Evolutionary conservation across 116 monocot genomes (phyloP).

Genomic region (Trichopus zeylanicus): DNA sequence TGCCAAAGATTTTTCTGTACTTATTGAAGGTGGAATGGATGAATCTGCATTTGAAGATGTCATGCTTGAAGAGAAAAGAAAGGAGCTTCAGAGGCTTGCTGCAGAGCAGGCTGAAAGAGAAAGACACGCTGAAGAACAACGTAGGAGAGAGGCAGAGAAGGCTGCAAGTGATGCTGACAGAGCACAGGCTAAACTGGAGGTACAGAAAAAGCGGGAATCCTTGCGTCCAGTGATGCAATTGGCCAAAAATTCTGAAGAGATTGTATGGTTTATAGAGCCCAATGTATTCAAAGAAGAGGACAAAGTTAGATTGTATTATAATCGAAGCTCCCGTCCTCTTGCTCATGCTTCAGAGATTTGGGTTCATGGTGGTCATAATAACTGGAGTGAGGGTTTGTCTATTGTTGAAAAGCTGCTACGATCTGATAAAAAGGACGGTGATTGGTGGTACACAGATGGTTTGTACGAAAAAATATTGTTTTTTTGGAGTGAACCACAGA

Average conservation of each 20-base stretch:
- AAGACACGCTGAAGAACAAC: slow-evolving; percentile 56
- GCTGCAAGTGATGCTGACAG: slow-evolving; percentile 44
- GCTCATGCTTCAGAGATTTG: slow-evolving; percentile 61
- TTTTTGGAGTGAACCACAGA: neutral
- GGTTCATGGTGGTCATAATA: slow-evolving; percentile 95
- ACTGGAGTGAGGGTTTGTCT: slow-evolving; percentile 71
- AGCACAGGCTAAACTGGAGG: slow-evolving; percentile 65
- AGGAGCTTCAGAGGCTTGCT: slow-evolving; percentile 54
- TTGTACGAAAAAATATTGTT: slow-evolving; percentile 9
- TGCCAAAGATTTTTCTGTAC: slow-evolving; percentile 41
- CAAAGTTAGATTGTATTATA: slow-evolving; percentile 63
- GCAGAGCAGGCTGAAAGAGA: slow-evolving; percentile 72
- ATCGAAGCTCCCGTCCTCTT: slow-evolving; percentile 56
- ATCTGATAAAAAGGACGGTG: slow-evolving; percentile 40
- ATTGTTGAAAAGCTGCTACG: slow-evolving; percentile 48
- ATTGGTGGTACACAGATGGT: slow-evolving; percentile 96
- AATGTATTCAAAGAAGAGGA: slow-evolving; percentile 37
- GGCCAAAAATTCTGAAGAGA: slow-evolving; percentile 28
- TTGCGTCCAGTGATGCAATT: slow-evolving; percentile 25
- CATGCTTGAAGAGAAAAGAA: slow-evolving; percentile 69
- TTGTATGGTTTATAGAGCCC: slow-evolving; percentile 68
- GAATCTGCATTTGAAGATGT: slow-evolving; percentile 63
- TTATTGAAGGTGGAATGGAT: slow-evolving; percentile 57
- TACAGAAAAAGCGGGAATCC: slow-evolving; percentile 40
- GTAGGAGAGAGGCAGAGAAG: slow-evolving; percentile 42